Base-by-base conservation (phyloP, 2,329 filamentous ascomycete species). In the Pseudogymnoascus sp. region DNA sequence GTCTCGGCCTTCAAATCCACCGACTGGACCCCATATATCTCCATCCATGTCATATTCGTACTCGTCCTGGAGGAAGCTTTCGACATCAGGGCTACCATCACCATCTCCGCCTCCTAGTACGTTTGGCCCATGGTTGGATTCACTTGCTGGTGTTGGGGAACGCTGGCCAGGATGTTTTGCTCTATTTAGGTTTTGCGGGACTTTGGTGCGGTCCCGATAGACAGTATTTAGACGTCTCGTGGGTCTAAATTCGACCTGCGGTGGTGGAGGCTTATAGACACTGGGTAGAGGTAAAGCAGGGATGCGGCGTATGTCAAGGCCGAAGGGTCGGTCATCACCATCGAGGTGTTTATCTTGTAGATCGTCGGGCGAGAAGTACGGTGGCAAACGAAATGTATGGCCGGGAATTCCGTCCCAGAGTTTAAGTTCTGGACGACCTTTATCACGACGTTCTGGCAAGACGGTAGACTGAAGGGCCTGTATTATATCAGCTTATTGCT, bases 1-100 rank as follows among this genome's bases (percentile, higher is more conserved):
- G 57, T 59, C 21, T 21, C 57, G 37, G 57, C 57, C 57, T 37
- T 59, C 26, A 11, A 40, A 39, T 26, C 57, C 57, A 11, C 57
- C 57, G 15, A 39, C 17, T 26, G 57, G 35, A 26, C 37, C 57
- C 57, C 57, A 59, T 54, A 54, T 10, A 4, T 54, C 47, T 7
- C 47, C 47, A 29, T 10, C 3, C 5, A 15, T 6, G 13, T 33
- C 47, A 33, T 54, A 54, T 33, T 35, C 47, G 15, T 17, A 54
- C 9, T 54, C 47, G 8, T 54, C 47, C 47, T 54, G 47, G 9
- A 54, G 47, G 4, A 54, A 54, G n/a, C 47, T 54, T 35, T 5
- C 9, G 17, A 15, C 10, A 39, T 39, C 36, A 11, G 37, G 8
- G 13, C 5, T 1, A n/a, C 17, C 8, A 39, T 26, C 57, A 2